A percentile compares a stretch with the other conserved stretches of the same genome.
Evolutionary conservation across 345 rosid genomes (phyloP).

Genomic region (Acer yangbiense): DNA sequence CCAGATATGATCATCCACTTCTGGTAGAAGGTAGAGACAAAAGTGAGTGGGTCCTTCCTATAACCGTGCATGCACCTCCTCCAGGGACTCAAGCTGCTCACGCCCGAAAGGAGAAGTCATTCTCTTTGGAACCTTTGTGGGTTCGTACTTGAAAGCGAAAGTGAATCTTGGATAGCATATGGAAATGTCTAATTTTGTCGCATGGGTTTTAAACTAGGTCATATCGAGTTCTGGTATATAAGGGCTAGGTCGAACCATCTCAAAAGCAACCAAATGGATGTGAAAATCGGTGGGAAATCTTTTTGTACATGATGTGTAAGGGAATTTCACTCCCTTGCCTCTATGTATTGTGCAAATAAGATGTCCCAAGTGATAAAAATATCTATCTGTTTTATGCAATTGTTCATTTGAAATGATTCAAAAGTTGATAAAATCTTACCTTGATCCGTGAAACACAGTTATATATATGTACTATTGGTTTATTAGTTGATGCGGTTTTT

Average conservation of each 20-base stretch:
- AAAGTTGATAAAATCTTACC: not conserved
- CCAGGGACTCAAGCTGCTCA: slow-evolving; percentile 53
- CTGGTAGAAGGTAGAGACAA: slow-evolving; percentile 77
- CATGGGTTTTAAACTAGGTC: not conserved
- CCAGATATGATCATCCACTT: slow-evolving; percentile 93
- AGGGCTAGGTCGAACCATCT: not conserved
- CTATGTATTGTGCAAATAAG: not conserved
- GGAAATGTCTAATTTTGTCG: not conserved
- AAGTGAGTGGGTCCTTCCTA: slow-evolving; percentile 94
- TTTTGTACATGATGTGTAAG: not conserved
- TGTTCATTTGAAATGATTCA: not conserved
- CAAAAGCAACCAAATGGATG: not conserved
- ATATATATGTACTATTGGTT: not conserved
- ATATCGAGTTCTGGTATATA: not conserved
- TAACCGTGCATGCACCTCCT: slow-evolving; percentile 88
- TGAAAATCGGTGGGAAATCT: not conserved
- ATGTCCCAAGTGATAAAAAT: too few species aligned
- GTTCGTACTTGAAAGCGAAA: slow-evolving; percentile 53
- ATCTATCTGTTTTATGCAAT: not conserved
- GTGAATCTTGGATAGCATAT: not conserved
- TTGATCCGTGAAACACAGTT: not conserved
- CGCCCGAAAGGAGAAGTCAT: slow-evolving; percentile 57
- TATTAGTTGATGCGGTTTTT: not conserved
- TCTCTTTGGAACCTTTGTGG: slow-evolving; percentile 78
- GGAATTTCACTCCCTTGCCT: too few species aligned